phyloP scores from a whole-genome alignment of 495 filamentous ascomycete genomes.

The Pyronema domesticum region DNA sequence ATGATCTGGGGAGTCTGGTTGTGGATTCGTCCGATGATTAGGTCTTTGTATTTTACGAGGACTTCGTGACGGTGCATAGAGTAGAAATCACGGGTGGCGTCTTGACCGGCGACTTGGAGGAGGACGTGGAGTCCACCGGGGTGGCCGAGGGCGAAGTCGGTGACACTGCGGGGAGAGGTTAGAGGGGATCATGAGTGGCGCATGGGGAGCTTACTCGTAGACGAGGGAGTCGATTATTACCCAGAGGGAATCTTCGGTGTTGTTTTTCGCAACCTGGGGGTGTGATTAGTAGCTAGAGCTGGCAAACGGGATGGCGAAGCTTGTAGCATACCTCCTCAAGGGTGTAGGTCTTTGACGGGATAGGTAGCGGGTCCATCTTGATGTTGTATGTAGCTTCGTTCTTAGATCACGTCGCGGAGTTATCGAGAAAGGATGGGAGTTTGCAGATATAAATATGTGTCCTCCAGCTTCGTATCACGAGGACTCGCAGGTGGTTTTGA shows the following conservation, averaged over 20 bases:
- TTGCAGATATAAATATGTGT: too few species aligned
- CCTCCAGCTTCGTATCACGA: too few species aligned
- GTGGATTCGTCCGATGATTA: slow-evolving; percentile 59
- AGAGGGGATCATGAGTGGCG: not conserved
- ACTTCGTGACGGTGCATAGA: slow-evolving; percentile 89
- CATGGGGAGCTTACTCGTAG: slow-evolving; percentile 40
- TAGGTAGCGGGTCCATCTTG: not conserved
- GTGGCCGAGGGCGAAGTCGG: slow-evolving; percentile 81
- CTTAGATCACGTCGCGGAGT: not conserved
- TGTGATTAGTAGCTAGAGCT: not conserved
- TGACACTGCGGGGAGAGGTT: slow-evolving; percentile 29
- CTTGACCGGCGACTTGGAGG: slow-evolving; percentile 87
- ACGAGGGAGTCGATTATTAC: slow-evolving; percentile 79
- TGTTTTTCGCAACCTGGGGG: slow-evolving; percentile 51
- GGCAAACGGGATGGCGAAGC: not conserved
- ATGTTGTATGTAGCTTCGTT: not conserved
- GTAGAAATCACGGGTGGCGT: slow-evolving; percentile 82
- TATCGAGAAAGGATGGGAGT: not conserved
- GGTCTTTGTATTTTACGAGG: slow-evolving; percentile 51
- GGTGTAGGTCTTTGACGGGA: slow-evolving; percentile 34
- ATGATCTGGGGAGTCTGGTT: slow-evolving; percentile 61
- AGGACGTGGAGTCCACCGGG: slow-evolving; percentile 95
- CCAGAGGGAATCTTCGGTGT: slow-evolving; percentile 63
- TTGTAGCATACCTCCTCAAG: slow-evolving; percentile 34
- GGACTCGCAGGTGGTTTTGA: too few species aligned